phyloP scores from a whole-genome alignment of 1,284 basidiomycete species.

The Tetrapyrgos nigripes region DNA sequence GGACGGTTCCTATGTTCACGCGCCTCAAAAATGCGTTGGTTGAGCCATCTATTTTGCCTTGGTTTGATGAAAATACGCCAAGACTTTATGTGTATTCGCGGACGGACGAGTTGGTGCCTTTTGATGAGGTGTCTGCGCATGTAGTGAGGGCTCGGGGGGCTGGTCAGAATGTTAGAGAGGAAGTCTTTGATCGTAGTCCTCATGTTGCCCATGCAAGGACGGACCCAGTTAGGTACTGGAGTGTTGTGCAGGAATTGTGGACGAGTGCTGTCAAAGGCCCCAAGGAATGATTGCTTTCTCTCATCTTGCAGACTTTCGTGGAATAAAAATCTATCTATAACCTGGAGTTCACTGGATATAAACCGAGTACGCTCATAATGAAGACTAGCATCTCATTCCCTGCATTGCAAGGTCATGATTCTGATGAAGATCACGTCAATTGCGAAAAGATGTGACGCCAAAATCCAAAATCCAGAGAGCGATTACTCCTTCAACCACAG shows the following conservation, averaged over 20 bases:
- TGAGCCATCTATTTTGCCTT: conserved; percentile 46
- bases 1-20: conserved; percentile 23
- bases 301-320: too few species aligned
- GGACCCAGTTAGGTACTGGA: conserved; percentile 58
- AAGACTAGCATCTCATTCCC: too few species aligned
- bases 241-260: conserved; percentile 47
- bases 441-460: too few species aligned
- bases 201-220: conserved; percentile 63
- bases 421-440: too few species aligned
- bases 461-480: too few species aligned
- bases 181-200: conserved; percentile 51
- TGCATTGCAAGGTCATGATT: too few species aligned
- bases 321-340: too few species aligned
- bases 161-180: conserved; percentile 45
- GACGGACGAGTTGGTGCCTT: conserved; percentile 52
- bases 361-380: too few species aligned
- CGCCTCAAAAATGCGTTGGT: conserved; percentile 35
- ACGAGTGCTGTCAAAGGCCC: conserved; percentile 7
- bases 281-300: too few species aligned
- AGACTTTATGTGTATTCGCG: conserved; percentile 63
- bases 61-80: conserved; percentile 48
- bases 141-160: conserved; percentile 36
- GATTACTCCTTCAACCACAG: too few species aligned
- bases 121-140: conserved; percentile 49
- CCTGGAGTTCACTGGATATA: too few species aligned